Evolutionary conservation across 1,139 yeast genomes (phyloP).

Genomic region (Candida frijolesensis): DNA sequence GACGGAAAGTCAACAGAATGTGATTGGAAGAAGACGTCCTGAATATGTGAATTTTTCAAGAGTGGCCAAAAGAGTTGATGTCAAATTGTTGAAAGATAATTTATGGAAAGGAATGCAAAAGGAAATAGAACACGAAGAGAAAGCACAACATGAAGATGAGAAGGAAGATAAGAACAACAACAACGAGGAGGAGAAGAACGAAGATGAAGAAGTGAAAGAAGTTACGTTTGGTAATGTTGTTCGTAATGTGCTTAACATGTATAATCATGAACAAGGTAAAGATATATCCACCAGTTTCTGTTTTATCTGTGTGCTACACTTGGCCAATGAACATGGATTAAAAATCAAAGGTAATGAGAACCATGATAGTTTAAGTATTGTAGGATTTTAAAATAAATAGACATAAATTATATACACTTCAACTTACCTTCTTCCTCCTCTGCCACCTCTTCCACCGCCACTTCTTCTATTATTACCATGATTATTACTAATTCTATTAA

Average conservation of each 20-base stretch:
- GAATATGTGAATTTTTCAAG: slow-evolving; percentile 76
- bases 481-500: slow-evolving; percentile 43
- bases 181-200: slow-evolving; percentile 7
- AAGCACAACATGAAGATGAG: not conserved
- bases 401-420: not conserved
- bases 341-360: slow-evolving; percentile 57
- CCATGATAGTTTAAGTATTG: slow-evolving; percentile 59
- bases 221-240: slow-evolving; percentile 52
- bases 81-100: slow-evolving; percentile 75
- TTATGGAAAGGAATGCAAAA: slow-evolving; percentile 55
- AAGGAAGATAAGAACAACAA: slow-evolving; percentile 7
- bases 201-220: slow-evolving; percentile 11
- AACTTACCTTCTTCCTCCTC: slow-evolving; percentile 2
- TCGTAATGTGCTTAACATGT: slow-evolving; percentile 53
- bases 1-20: slow-evolving; percentile 21
- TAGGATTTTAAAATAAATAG: slow-evolving; percentile 30
- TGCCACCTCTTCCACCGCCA: not conserved
- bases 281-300: slow-evolving; percentile 88
- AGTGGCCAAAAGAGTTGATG: slow-evolving; percentile 84
- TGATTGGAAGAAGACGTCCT: slow-evolving; percentile 51
- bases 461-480: slow-evolving; percentile 2
- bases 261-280: slow-evolving; percentile 51
- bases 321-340: slow-evolving; percentile 88
- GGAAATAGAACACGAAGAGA: slow-evolving; percentile 33
- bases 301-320: slow-evolving; percentile 79